A percentile compares a stretch with the other conserved stretches of the same genome.
Conservation (phyloP, 2,329 filamentous ascomycete genomes). For the Scopulariopsis brevicaulis region DNA sequence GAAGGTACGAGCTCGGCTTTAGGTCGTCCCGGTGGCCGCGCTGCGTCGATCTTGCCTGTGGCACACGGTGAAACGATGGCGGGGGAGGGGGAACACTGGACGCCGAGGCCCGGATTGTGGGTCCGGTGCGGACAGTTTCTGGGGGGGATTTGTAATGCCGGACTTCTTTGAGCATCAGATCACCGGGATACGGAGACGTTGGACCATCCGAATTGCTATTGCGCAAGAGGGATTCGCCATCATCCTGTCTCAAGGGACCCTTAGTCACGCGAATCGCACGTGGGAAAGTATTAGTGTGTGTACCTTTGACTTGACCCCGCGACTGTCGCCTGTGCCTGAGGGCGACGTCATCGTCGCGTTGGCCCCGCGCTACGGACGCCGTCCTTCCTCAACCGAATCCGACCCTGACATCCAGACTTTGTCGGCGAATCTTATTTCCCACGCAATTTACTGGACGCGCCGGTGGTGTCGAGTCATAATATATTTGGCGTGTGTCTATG, state of each 20-base stretch:
- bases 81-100: neutral
- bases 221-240: too few relatives aligned
- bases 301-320: neutral
- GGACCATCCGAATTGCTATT: too few relatives aligned
- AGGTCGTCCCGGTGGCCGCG: neutral
- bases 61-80: neutral
- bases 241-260: too few relatives aligned
- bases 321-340: neutral
- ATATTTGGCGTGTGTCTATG: neutral
- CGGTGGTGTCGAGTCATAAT: neutral
- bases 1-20: neutral
- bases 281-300: neutral
- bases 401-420: neutral
- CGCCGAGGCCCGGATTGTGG: neutral
- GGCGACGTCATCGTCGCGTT: neutral
- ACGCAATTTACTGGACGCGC: neutral
- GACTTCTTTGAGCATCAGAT: too few relatives aligned
- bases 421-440: neutral
- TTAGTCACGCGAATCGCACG: neutral
- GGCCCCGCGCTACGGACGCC: too few relatives aligned
- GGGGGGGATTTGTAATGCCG: too few relatives aligned
- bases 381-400: neutral
- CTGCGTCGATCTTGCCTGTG: neutral
- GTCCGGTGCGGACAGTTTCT: neutral
- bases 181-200: too few relatives aligned